These are phyloP conservation scores for Ceratobasidium sp. DNA, from an alignment of 1,284 basidiomycete genomes.

Conservation along the genomic window DNA sequence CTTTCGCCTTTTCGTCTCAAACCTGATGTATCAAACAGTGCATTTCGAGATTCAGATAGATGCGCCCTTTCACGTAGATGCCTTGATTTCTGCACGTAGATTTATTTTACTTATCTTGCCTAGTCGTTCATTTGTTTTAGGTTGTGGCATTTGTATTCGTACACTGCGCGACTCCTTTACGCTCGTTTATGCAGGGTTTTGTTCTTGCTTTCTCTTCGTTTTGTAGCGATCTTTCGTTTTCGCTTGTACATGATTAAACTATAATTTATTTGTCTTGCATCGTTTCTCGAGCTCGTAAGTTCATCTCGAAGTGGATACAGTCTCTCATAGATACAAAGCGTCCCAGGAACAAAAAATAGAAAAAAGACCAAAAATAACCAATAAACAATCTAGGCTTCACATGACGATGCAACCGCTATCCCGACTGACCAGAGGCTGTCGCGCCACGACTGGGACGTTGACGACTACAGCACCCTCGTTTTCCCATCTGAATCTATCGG, in stretches of 20 bases:
- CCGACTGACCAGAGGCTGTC: background rate
- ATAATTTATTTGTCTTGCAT: slow-evolving; percentile 19
- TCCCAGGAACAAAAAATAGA: slow-evolving; percentile 5
- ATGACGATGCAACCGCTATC: slow-evolving; percentile 26
- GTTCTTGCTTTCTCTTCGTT: too few species aligned
- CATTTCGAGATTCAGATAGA: slow-evolving; percentile 27
- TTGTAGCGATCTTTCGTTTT: too few species aligned
- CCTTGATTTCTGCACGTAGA: background rate
- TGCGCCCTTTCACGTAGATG: slow-evolving; percentile 12
- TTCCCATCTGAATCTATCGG: slow-evolving; percentile 11
- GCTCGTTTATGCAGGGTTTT: background rate
- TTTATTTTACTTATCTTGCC: background rate
- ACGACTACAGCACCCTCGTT: slow-evolving; percentile 32
- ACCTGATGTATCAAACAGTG: slow-evolving; percentile 38
- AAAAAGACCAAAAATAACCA: slow-evolving; percentile 3
- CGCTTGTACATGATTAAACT: background rate
- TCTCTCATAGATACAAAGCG: slow-evolving; percentile 1
- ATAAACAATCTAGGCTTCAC: slow-evolving; percentile 21
- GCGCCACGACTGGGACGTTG: slow-evolving; percentile 4
- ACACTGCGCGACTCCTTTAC: background rate
- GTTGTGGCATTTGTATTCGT: slow-evolving; percentile 17
- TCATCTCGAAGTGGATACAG: slow-evolving; percentile 16
- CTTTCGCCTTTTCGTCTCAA: slow-evolving; percentile 34
- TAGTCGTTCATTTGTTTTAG: background rate
- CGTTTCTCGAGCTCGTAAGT: background rate